Conservation (phyloP, 202 grass and related monocot species). For the Musa balbisiana region DNA sequence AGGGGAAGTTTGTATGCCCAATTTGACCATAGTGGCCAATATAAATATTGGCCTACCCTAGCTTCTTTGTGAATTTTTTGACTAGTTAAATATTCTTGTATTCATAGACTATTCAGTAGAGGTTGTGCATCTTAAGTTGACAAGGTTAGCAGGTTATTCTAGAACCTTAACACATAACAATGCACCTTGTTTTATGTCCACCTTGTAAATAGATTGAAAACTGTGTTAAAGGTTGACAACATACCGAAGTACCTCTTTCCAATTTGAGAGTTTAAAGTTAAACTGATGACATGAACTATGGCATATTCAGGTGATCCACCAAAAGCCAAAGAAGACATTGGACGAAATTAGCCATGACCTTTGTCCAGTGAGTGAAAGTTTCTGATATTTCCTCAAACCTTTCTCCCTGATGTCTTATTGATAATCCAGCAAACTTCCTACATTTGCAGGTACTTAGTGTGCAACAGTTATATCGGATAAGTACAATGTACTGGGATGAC, state of each 20-base stretch:
- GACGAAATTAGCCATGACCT: conserved; percentile 99
- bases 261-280: background rate
- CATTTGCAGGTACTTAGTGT: conserved; percentile 75
- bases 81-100: background rate
- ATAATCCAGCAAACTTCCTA: conserved; percentile 28
- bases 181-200: background rate
- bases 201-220: background rate
- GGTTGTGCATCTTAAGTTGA: no score
- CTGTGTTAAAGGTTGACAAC: background rate
- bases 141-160: no score
- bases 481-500: conserved; percentile 99
- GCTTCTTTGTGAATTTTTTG: background rate
- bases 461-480: conserved; percentile 98
- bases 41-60: background rate
- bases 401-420: conserved; percentile 13
- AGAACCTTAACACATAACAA: background rate
- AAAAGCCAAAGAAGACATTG: conserved; percentile 97
- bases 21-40: background rate
- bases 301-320: conserved; percentile 84
- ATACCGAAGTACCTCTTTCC: background rate
- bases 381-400: conserved; percentile 5
- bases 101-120: background rate
- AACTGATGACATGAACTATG: background rate
- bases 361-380: conserved; percentile 68
- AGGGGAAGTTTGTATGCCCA: no score